Evolutionary conservation across 176 grass and related monocot genomes (phyloP).

Genomic region (Eragrostis curvula): DNA sequence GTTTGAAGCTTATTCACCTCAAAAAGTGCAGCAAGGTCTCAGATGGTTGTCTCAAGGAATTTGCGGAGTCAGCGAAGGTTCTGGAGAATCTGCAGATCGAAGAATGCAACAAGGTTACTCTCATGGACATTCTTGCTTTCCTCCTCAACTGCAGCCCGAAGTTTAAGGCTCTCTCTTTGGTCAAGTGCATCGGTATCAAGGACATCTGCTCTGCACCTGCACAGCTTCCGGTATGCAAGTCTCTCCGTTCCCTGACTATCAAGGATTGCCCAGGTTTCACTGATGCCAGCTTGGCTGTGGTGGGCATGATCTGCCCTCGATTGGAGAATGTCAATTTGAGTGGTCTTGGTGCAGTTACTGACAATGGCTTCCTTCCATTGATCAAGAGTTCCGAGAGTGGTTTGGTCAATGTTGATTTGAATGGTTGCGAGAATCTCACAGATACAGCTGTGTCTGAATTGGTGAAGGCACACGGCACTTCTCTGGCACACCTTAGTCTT

Average conservation of each 20-base stretch:
- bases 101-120: conserved; percentile 78
- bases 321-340: conserved; percentile 86
- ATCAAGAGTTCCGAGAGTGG: conserved; percentile 66
- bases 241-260: conserved; percentile 75
- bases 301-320: conserved; percentile 85
- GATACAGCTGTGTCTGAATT: conserved; percentile 57
- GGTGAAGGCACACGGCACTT: conserved; percentile 77
- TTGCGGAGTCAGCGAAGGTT: conserved; percentile 57
- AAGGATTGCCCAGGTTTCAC: conserved; percentile 82
- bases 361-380: conserved; percentile 74
- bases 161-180: conserved; percentile 75
- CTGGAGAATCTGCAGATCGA: conserved; percentile 76
- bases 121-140: conserved; percentile 70
- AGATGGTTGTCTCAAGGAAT: conserved; percentile 70
- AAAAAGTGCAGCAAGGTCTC: conserved; percentile 74
- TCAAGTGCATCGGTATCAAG: conserved; percentile 86
- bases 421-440: conserved; percentile 74
- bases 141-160: conserved; percentile 75
- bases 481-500: conserved; percentile 71
- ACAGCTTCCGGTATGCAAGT: conserved; percentile 69
- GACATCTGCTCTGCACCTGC: conserved; percentile 65
- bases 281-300: conserved; percentile 71
- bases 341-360: conserved; percentile 64
- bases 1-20: conserved; percentile 73
- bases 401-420: conserved; percentile 78